Base-by-base conservation (phyloP, 768 basidiomycete genomes). In the Boletus reticulatus region DNA sequence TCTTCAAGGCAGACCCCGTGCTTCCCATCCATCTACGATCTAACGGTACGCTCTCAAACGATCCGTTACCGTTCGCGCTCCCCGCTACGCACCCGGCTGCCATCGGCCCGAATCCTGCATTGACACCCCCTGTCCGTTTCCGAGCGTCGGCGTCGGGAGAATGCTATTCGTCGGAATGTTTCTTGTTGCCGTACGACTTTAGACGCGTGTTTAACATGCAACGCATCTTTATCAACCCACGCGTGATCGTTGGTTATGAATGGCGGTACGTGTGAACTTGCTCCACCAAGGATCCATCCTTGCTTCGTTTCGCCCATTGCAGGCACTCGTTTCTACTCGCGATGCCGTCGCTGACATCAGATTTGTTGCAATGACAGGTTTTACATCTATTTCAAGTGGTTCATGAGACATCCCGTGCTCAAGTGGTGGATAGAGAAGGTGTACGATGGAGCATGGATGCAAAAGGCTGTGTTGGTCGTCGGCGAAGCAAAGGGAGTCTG, bases 181-280 rank as follows among this genome's bases (percentile, higher is more conserved):
- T 77, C 65, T 51, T 72, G 47, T 58, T 78, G 1, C 76, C 76
- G 9, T 78, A 78, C 60, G 77, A 78, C 51, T 53, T 78, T 17
- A 67, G 77, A 47, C 72, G 77, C 5, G 41, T 72, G 56, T 75
- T 75, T 52, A 69, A 67, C 17, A 46, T 78, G 59, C 62, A 73
- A 50, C 64, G 67, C 17, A 72, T 77, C 36, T 72, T 64, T 52
- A 63, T 70, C 38, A 77, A 78, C 58, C 72, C 77, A 34, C 72
- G 71, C 39, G 77, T 76, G 27, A 61, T 76, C 52, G 72, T 65
- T 17, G 70, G 55, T 27, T 78, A 78, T 60, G 58, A 63, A 22
- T 74, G 73, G 72, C 69, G 69, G 71, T 65, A 37, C 20, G 63
- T 59, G 43, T 29, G 27, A 29, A 29, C 27, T 9, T 29, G 8